These are phyloP conservation scores for Nyssa sinensis DNA, from an alignment of 148 eudicot genomes.

Conservation along the genomic window DNA sequence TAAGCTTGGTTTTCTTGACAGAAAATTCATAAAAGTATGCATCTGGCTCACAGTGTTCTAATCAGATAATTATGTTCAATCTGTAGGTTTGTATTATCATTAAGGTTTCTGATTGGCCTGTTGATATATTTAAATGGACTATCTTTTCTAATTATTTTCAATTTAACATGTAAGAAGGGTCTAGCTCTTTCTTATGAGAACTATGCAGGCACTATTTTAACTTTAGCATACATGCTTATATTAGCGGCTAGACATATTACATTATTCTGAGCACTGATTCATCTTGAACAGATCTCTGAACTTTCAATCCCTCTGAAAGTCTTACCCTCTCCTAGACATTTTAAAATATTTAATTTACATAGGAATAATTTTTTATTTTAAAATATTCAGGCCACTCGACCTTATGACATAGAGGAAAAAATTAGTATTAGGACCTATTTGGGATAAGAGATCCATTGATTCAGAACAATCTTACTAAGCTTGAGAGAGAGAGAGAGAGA, in stretches of 20 bases:
- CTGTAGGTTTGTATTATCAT: neutral
- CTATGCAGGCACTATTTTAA: neutral
- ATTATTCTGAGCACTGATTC: neutral
- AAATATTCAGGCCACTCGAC: too few species aligned
- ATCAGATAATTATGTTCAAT: neutral
- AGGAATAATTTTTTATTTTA: too few species aligned
- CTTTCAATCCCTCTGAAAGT: neutral
- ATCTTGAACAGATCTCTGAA: neutral
- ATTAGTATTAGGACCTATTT: too few species aligned
- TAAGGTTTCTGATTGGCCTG: neutral
- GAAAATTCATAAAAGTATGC: neutral
- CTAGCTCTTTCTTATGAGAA: neutral
- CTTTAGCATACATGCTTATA: neutral
- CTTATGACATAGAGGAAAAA: too few species aligned
- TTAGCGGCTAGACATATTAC: too few species aligned
- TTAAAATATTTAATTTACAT: too few species aligned
- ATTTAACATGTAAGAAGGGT: neutral
- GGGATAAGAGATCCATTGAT: too few species aligned
- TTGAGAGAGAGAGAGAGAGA: too few species aligned
- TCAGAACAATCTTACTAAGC: too few species aligned
- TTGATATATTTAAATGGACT: neutral
- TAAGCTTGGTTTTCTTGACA: neutral
- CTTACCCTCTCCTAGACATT: neutral
- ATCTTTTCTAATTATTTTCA: neutral
- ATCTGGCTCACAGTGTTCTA: neutral